Percentiles rank a stretch among this genome's conserved stretches.
phyloP scores from a whole-genome alignment of 1,139 yeast genomes.

The Hemisphaericaspora xylofermentans region DNA sequence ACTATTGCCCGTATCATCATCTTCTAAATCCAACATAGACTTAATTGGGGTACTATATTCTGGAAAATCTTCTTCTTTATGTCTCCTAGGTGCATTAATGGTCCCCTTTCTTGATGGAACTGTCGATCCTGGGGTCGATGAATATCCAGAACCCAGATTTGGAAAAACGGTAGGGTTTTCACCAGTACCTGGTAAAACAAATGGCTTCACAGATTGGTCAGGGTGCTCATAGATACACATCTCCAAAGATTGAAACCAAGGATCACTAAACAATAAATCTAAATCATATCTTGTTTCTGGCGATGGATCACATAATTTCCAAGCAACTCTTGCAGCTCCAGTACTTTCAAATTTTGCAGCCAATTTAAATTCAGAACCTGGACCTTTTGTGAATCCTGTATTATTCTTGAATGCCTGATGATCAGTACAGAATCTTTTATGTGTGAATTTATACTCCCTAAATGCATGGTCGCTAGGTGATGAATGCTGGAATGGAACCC shows the following conservation, averaged over 20 bases:
- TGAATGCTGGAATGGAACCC: slow-evolving; percentile 61
- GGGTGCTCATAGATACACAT: slow-evolving; percentile 59
- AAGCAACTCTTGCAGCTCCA: slow-evolving; percentile 67
- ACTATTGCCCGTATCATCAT: slow-evolving; percentile 1
- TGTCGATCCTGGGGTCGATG: slow-evolving; percentile 25
- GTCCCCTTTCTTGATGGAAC: slow-evolving; percentile 40
- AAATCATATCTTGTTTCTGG: slow-evolving; percentile 52
- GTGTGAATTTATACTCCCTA: slow-evolving; percentile 57
- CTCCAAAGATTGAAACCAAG: slow-evolving; percentile 62
- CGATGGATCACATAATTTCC: slow-evolving; percentile 73
- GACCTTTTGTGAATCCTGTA: slow-evolving; percentile 45
- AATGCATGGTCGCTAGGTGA: slow-evolving; percentile 50
- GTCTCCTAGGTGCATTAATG: slow-evolving; percentile 12
- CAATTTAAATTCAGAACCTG: slow-evolving; percentile 66
- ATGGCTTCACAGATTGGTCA: slow-evolving; percentile 46
- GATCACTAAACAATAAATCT: slow-evolving; percentile 55
- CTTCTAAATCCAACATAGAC: slow-evolving; percentile 42
- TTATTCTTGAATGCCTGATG: slow-evolving; percentile 57
- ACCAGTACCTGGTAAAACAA: slow-evolving; percentile 30
- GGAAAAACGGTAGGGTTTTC: slow-evolving; percentile 9
- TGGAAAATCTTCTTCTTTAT: slow-evolving; percentile 18
- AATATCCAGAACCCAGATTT: slow-evolving; percentile 6
- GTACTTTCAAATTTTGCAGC: slow-evolving; percentile 58
- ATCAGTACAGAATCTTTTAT: slow-evolving; percentile 47
- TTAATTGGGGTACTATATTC: slow-evolving; percentile 31